These are phyloP conservation scores for Fragaria iinumae DNA, from an alignment of 306 rosid species.

Conservation along the genomic window DNA sequence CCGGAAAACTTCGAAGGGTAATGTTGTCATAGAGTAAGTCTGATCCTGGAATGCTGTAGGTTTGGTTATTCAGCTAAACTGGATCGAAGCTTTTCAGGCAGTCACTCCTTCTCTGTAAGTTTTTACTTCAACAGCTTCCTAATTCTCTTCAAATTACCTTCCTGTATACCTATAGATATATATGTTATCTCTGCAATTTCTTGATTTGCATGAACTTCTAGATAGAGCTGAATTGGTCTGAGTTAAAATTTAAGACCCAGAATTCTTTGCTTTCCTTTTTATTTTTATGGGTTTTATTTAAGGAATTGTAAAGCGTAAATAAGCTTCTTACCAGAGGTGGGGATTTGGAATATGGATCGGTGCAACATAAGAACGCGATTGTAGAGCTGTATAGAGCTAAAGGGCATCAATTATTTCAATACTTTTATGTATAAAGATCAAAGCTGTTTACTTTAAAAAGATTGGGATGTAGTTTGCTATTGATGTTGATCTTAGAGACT, in stretches of 20 bases:
- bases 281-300: neutral
- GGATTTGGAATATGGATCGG: neutral
- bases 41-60: neutral
- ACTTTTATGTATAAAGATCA: neutral
- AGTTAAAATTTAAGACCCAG: neutral
- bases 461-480: neutral
- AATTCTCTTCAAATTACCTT: neutral
- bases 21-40: neutral
- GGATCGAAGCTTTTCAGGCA: neutral
- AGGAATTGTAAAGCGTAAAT: neutral
- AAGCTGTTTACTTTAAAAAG: neutral
- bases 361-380: neutral
- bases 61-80: no score
- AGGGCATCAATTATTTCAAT: neutral
- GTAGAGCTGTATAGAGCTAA: neutral
- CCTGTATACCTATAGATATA: neutral
- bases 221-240: neutral
- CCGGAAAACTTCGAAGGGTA: neutral
- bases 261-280: neutral
- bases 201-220: neutral
- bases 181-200: neutral
- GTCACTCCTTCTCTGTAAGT: constrained; percentile 1
- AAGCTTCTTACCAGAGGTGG: neutral
- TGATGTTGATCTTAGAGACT: neutral
- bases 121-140: neutral